Evolutionary conservation across 2,329 filamentous ascomycete genomes (phyloP).

Genomic region (Fusarium annulatum): DNA sequence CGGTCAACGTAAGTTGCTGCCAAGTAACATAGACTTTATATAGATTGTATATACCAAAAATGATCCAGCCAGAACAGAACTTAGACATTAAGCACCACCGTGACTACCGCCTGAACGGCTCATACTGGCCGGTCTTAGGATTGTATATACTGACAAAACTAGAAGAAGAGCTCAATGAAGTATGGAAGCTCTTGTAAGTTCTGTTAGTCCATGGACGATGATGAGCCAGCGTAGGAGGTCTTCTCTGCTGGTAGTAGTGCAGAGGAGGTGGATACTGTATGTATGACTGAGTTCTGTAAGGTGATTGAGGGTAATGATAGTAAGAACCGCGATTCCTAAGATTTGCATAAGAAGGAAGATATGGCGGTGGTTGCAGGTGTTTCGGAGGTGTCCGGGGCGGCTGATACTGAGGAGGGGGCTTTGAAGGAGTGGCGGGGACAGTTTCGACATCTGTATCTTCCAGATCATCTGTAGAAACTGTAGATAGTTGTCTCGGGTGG

Average conservation of each 20-base stretch:
- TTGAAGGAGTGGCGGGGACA: neutral
- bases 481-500: slow-evolving; percentile 17
- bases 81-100: rapidly evolving
- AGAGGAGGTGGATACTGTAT: slow-evolving; percentile 15
- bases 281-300: neutral
- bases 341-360: slow-evolving; percentile 1
- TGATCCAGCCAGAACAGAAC: neutral
- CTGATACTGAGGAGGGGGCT: neutral
- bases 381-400: neutral
- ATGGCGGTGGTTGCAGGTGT: neutral
- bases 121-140: slow-evolving; percentile 13
- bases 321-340: neutral
- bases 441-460: neutral
- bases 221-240: neutral
- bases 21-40: neutral
- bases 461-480: neutral
- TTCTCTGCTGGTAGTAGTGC: slow-evolving; percentile 19
- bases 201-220: slow-evolving; percentile 19
- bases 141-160: slow-evolving; percentile 22
- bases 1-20: neutral
- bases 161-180: slow-evolving; percentile 11
- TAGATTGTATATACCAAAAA: neutral
- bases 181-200: slow-evolving; percentile 17
- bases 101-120: slow-evolving; percentile 4
- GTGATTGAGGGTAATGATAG: neutral